Base-by-base conservation (phyloP, 208 protist genomes). In the Leishmania tarentolae region DNA sequence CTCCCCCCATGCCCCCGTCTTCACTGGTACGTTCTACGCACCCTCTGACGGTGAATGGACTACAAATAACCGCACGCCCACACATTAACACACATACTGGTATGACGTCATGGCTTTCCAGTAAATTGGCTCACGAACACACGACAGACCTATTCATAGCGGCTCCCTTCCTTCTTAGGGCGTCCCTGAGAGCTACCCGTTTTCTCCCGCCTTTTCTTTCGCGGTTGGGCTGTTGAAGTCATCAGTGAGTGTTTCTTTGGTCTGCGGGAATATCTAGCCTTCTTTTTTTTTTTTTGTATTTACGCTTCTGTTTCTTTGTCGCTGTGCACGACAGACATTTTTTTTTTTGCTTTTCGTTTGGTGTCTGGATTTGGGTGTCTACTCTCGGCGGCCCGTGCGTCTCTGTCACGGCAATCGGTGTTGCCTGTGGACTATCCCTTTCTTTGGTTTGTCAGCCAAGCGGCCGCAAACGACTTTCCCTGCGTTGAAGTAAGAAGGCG, bases 151-250 rank as follows among this genome's bases (percentile, higher is more conserved):
- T 28, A 66, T n/a, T 31, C n/a, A 37, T 2, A 66, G n/a, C 59
- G 9, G 59, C 3, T 37, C 2, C 59, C n/a, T 66, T 40, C 56
- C 24, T 47, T 46, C 11, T n/a, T 46, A 15, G 19, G n/a, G n/a
- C n/a, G n/a, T 31, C 21, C 24, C 66, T 24, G 66, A 46, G 66
- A 71, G 24, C 24, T 71, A 2, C 11, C 28, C 11, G 40, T 31
- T 69, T 11, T 37, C 66, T 4, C 66, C 5, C 17, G 37, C 31
- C 31, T 6, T 21, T 71, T 46, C 31, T 44, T 6, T 69, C 31
- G 63, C 63, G 8, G 15, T 73, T 61, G 40, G 13, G 46, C 78
- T 74, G 77, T 76, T 44, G n/a, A 35, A 52, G 35, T 84, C 40
- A 71, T 78, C 31, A 71, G 84, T 77, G n/a, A 66, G 19, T 83